Conservation (phyloP, 1,139 yeast species). For the Saccharomyces hybrid region DNA sequence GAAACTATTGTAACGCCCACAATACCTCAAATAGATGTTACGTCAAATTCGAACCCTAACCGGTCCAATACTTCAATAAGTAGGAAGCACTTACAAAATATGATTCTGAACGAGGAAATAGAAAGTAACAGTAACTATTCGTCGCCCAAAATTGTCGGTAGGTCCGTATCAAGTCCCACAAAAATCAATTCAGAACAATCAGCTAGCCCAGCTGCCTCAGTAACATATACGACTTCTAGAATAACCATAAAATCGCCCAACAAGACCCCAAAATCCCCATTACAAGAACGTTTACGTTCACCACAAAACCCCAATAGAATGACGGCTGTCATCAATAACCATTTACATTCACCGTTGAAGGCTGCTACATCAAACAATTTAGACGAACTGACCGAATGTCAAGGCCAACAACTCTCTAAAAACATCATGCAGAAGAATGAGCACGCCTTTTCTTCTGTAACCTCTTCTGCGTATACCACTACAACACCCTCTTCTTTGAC, state of each 20-base stretch:
- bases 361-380: background rate
- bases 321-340: conserved; percentile 27
- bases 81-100: background rate
- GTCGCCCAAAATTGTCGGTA: background rate
- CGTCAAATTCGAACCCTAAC: background rate
- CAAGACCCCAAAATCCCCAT: conserved; percentile 5
- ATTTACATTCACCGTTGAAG: conserved; percentile 26
- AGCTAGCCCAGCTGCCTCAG: conserved; percentile 31
- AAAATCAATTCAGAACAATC: background rate
- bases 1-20: conserved; percentile 2
- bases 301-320: conserved; percentile 28
- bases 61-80: background rate
- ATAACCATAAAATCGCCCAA: conserved; percentile 29
- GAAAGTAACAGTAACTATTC: background rate
- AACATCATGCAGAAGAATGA: background rate
- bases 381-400: conserved; percentile 4
- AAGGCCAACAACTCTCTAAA: background rate
- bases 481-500: background rate
- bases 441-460: background rate
- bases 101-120: background rate
- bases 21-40: background rate
- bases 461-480: background rate
- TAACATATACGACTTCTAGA: conserved; percentile 31
- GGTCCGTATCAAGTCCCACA: background rate
- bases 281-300: conserved; percentile 17